phyloP scores from a whole-genome alignment of 352 stramenopile genomes.

The Globisporangium alternatum region DNA sequence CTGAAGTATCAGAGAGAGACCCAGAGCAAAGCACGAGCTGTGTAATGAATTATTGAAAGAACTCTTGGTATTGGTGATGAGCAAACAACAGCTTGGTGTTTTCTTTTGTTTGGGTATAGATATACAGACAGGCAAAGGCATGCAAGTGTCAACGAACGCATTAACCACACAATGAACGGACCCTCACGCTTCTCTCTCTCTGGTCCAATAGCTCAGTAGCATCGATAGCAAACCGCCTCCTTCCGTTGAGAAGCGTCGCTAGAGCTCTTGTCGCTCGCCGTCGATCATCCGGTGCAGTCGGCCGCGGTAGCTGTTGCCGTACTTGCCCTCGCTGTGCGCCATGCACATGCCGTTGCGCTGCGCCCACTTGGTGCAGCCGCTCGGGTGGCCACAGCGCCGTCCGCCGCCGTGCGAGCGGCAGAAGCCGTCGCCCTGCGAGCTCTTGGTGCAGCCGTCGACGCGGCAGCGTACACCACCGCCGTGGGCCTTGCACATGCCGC shows the following conservation, averaged over 20 bases:
- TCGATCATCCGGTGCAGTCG: conserved; percentile 42
- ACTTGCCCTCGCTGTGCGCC: conserved; percentile 79
- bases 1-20: too few species aligned
- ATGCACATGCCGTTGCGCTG: conserved; percentile 87
- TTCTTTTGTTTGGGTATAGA: not conserved
- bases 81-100: not conserved
- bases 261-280: conserved; percentile 13
- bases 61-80: too few species aligned
- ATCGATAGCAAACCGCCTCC: not conserved
- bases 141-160: not conserved
- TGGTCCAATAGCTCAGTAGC: not conserved
- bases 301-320: conserved; percentile 79
- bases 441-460: conserved; percentile 81
- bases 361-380: conserved; percentile 76
- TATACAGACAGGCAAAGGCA: conserved; percentile 2
- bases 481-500: conserved; percentile 85
- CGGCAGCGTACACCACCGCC: conserved; percentile 78
- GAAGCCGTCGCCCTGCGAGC: conserved; percentile 80
- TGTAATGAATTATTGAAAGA: too few species aligned
- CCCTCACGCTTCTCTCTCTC: not conserved
- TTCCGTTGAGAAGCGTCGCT: not conserved
- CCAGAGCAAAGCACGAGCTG: too few species aligned
- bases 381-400: conserved; percentile 65
- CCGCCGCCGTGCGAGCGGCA: conserved; percentile 76
- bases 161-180: not conserved